These are phyloP conservation scores for Nakazawaea anatomiae DNA, from an alignment of 805 yeast species.

Conservation along the genomic window DNA sequence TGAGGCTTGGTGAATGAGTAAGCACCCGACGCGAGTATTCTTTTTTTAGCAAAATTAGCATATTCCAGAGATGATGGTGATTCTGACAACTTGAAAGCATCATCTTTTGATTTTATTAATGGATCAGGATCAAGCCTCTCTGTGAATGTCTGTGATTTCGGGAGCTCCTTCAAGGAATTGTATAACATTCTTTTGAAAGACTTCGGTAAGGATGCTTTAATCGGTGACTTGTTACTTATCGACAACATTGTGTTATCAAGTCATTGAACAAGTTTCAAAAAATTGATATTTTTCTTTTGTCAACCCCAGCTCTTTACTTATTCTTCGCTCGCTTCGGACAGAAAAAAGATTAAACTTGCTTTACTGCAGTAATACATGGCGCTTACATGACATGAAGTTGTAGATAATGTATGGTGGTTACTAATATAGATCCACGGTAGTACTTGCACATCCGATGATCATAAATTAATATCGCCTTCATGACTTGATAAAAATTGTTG, in stretches of 20 bases:
- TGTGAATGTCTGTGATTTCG: constrained; percentile 25
- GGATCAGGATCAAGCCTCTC: constrained; percentile 22
- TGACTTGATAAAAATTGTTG: too few relatives aligned
- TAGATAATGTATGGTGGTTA: too few relatives aligned
- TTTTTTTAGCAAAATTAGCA: constrained; percentile 41
- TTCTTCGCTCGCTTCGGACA: background rate
- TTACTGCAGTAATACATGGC: too few relatives aligned
- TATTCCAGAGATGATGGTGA: constrained; percentile 19
- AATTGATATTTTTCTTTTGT: background rate
- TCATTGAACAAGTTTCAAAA: too few relatives aligned
- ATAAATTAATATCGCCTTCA: too few relatives aligned
- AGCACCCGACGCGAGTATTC: constrained; percentile 53
- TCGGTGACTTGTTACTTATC: background rate
- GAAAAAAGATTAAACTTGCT: too few relatives aligned
- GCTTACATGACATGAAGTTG: too few relatives aligned
- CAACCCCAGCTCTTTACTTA: background rate
- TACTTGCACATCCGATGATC: too few relatives aligned
- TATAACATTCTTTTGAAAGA: background rate
- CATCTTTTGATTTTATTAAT: constrained; percentile 19
- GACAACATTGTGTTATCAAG: too few relatives aligned
- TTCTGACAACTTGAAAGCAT: constrained; percentile 15
- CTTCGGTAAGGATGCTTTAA: background rate
- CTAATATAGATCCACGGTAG: too few relatives aligned
- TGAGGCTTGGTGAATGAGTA: constrained; percentile 75
- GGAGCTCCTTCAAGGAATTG: constrained; percentile 16